Evolutionary conservation across 2,329 filamentous ascomycete species (phyloP).

Genomic region (Leptosphaerulina australis): DNA sequence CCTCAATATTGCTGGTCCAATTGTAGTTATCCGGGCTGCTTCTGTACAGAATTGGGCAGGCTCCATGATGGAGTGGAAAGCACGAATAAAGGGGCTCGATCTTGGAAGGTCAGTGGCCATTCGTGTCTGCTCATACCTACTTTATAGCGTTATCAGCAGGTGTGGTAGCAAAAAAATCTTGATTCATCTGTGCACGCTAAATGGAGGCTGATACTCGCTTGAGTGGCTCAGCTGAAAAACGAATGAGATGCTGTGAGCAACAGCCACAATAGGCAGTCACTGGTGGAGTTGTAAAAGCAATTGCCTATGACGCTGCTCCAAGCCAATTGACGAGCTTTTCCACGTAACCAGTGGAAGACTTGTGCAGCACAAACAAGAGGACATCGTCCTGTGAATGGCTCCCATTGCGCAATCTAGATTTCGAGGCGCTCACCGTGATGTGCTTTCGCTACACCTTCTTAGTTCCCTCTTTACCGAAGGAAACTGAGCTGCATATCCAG

Average conservation of each 20-base stretch:
- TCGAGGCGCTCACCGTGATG: not conserved
- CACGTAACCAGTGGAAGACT: too few species aligned
- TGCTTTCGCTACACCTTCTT: slow-evolving; percentile 5
- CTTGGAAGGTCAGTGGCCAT: not conserved
- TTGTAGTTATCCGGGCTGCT: not conserved
- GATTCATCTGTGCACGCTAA: slow-evolving; percentile 6
- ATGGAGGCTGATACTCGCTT: not conserved
- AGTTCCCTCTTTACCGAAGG: not conserved
- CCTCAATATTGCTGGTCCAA: not conserved
- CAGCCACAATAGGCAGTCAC: not conserved
- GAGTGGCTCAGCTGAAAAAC: slow-evolving; percentile 1
- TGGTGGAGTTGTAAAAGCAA: not conserved
- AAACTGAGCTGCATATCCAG: not conserved
- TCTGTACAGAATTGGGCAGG: not conserved
- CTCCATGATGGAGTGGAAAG: not conserved
- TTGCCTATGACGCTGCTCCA: not conserved
- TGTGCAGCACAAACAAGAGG: too few species aligned
- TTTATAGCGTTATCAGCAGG: slow-evolving; percentile 7
- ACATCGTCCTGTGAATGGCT: too few species aligned
- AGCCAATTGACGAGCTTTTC: too few species aligned
- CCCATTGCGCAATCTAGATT: slow-evolving; percentile 7
- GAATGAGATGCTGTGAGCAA: not conserved
- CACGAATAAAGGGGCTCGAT: not conserved
- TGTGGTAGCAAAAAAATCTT: not conserved
- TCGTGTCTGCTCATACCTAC: not conserved